These are phyloP conservation scores for Cryptosporidium parvum DNA, from an alignment of 169 alveolate genomes.

Conservation along the genomic window DNA sequence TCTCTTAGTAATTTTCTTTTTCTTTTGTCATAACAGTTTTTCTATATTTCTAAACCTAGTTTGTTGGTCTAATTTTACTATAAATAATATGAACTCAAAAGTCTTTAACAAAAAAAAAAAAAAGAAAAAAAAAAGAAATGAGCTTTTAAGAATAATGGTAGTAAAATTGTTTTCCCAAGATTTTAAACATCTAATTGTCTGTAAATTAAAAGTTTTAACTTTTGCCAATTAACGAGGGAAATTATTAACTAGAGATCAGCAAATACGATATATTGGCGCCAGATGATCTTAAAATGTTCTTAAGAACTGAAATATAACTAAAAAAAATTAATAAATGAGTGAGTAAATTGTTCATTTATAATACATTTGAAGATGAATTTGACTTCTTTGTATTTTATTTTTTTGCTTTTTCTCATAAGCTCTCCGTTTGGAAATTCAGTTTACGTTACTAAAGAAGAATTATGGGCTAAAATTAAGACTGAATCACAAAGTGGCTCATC, in stretches of 20 bases:
- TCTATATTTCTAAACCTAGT: no score
- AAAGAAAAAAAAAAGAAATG: no score
- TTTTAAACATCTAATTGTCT: background rate
- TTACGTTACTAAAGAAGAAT: background rate
- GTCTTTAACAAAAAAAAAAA: no score
- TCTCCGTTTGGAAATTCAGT: background rate
- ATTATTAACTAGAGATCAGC: background rate
- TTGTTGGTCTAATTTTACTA: no score
- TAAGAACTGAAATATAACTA: background rate
- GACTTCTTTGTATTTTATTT: background rate
- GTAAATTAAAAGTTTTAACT: background rate
- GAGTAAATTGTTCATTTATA: background rate
- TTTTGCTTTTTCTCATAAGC: background rate
- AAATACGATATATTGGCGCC: conserved; percentile 2
- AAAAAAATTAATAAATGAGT: background rate
- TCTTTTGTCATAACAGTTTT: no score
- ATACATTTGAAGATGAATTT: background rate
- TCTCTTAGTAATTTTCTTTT: no score
- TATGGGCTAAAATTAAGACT: background rate
- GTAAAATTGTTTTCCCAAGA: background rate
- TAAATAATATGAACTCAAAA: no score
- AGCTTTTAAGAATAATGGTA: no score
- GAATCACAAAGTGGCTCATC: background rate
- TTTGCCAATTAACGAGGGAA: background rate
- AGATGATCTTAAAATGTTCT: conserved; percentile 23